These are phyloP conservation scores for Stevia rebaudiana DNA, from an alignment of 140 eudicot species.

Conservation along the genomic window DNA sequence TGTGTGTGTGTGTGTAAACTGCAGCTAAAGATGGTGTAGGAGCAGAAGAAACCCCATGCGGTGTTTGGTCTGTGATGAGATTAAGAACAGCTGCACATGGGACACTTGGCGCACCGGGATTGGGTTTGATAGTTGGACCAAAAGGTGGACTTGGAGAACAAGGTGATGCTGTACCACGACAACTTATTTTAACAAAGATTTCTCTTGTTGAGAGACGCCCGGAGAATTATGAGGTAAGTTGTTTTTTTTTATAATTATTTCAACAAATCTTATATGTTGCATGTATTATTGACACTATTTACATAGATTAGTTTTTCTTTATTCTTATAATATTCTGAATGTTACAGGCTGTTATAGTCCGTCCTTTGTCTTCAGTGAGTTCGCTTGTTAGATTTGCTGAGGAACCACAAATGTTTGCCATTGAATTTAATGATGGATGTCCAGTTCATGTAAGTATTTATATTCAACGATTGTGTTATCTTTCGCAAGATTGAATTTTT, in stretches of 20 bases:
- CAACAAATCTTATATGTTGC: not conserved
- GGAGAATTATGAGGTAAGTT: slow-evolving; percentile 79
- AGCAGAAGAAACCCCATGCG: slow-evolving; percentile 90
- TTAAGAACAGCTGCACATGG: slow-evolving; percentile 92
- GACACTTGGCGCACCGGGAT: slow-evolving; percentile 53
- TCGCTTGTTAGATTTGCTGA: slow-evolving; percentile 93
- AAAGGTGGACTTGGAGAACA: slow-evolving; percentile 97
- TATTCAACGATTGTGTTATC: slow-evolving; percentile 8
- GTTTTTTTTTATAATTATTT: slow-evolving; percentile 6
- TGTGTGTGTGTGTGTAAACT: slow-evolving; percentile 20
- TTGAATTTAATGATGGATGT: slow-evolving; percentile 94
- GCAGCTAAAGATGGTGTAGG: slow-evolving; percentile 97
- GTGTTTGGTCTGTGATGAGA: slow-evolving; percentile 93
- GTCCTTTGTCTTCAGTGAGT: slow-evolving; percentile 88
- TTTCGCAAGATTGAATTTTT: slow-evolving; percentile 3
- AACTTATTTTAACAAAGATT: slow-evolving; percentile 75
- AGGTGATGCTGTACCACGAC: slow-evolving; percentile 97
- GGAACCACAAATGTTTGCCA: slow-evolving; percentile 98
- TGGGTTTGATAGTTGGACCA: slow-evolving; percentile 77
- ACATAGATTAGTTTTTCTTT: not conserved
- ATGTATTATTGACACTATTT: slow-evolving; percentile 1
- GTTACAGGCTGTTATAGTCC: slow-evolving; percentile 89
- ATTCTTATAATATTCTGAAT: not conserved
- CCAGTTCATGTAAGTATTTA: slow-evolving; percentile 80
- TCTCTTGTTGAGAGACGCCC: slow-evolving; percentile 97